Conservation (phyloP, 805 yeast genomes). For the Cyberlindnera euphorbiae region DNA sequence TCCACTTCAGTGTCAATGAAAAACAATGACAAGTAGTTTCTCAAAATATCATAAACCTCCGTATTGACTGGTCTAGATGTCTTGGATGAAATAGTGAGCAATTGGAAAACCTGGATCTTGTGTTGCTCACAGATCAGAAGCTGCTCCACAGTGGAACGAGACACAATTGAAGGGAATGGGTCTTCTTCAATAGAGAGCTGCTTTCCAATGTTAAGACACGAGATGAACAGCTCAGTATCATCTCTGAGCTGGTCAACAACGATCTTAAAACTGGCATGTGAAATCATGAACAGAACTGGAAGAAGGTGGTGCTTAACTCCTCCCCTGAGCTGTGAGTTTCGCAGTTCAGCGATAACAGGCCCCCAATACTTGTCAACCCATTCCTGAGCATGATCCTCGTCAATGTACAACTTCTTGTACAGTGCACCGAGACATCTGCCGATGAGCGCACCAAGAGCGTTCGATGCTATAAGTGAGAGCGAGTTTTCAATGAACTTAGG, state of each 20-base stretch:
- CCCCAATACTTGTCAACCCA: slow-evolving; percentile 24
- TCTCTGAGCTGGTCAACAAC: slow-evolving; percentile 33
- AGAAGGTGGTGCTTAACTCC: slow-evolving; percentile 57
- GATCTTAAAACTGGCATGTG: slow-evolving; percentile 36
- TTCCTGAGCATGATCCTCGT: slow-evolving; percentile 21
- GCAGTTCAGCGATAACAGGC: slow-evolving; percentile 17
- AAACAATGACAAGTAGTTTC: slow-evolving; percentile 41
- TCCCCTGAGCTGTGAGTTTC: slow-evolving; percentile 20
- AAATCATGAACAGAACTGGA: slow-evolving; percentile 55
- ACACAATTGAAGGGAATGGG: slow-evolving; percentile 39
- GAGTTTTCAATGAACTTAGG: slow-evolving; percentile 45
- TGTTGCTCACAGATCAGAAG: slow-evolving; percentile 43
- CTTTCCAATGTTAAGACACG: slow-evolving; percentile 61
- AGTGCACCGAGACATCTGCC: slow-evolving; percentile 51
- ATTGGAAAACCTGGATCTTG: slow-evolving; percentile 53
- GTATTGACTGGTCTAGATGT: slow-evolving; percentile 52
- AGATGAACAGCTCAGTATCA: slow-evolving; percentile 39
- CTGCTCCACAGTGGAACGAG: slow-evolving; percentile 27
- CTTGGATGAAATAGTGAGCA: slow-evolving; percentile 58
- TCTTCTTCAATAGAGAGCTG: slow-evolving; percentile 49
- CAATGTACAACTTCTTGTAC: slow-evolving; percentile 31
- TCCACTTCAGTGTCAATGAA: slow-evolving; percentile 67
- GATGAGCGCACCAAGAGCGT: slow-evolving; percentile 60
- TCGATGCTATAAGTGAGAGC: slow-evolving; percentile 47
- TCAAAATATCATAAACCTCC: slow-evolving; percentile 39